Evolutionary conservation across 345 rosid genomes (phyloP).

Genomic region (Sisymbrium altissimum): DNA sequence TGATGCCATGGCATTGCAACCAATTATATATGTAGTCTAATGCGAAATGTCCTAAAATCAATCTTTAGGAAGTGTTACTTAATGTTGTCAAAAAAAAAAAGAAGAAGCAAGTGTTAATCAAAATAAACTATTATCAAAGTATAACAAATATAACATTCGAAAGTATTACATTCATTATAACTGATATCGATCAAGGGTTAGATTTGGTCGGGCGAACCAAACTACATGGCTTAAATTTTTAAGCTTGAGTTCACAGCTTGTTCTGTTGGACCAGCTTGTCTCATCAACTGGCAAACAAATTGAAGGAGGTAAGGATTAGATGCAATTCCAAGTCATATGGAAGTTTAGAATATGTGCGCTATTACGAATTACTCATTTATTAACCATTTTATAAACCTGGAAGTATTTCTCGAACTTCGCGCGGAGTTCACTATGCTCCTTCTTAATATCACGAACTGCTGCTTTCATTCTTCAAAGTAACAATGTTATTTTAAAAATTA

Average conservation of each 20-base stretch:
- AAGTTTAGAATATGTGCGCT: neutral
- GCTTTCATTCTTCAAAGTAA: slow-evolving; percentile 13
- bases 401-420: slow-evolving; percentile 28
- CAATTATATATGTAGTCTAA: neutral
- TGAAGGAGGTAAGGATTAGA: neutral
- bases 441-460: slow-evolving; percentile 17
- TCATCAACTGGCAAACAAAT: slow-evolving; percentile 15
- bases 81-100: too few species aligned
- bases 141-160: neutral
- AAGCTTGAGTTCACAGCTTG: slow-evolving; percentile 30
- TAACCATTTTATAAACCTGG: slow-evolving; percentile 5
- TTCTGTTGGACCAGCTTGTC: slow-evolving; percentile 32
- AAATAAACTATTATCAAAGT: neutral
- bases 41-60: neutral
- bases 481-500: neutral
- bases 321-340: neutral
- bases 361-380: neutral
- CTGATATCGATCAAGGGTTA: neutral
- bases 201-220: slow-evolving; percentile 3
- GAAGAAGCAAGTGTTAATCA: too few species aligned
- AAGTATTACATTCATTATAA: neutral
- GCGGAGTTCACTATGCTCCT: slow-evolving; percentile 28
- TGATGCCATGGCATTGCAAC: neutral
- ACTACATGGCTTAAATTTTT: neutral
- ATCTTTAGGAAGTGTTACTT: neutral